Percentiles rank a stretch among this genome's conserved stretches.
Conservation (phyloP, 495 filamentous ascomycete species). For the Annulohypoxylon nitens region DNA sequence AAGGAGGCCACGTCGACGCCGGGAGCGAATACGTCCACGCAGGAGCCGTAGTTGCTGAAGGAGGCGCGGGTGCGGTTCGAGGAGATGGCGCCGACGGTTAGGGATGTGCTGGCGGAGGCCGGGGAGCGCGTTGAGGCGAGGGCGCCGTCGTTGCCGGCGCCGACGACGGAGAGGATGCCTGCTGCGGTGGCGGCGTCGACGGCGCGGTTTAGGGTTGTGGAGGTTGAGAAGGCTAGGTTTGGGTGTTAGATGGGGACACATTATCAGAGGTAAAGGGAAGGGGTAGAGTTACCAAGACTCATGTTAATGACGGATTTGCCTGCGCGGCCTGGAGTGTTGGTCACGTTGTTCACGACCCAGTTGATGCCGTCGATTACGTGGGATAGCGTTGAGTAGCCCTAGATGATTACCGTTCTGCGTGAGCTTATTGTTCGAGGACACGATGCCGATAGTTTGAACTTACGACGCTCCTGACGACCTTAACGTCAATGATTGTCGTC, state of each 20-base stretch:
- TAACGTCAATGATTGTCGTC: constrained; percentile 52
- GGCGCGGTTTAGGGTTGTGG: constrained; percentile 55
- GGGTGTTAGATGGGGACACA: constrained; percentile 26
- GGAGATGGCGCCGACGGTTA: constrained; percentile 65
- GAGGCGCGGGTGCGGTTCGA: constrained; percentile 56
- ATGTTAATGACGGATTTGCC: constrained; percentile 60
- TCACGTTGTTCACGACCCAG: constrained; percentile 58
- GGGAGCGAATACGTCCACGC: constrained; percentile 62
- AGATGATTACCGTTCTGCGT: constrained; percentile 8
- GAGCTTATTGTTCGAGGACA: neutral
- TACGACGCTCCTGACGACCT: constrained; percentile 51
- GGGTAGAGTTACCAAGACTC: constrained; percentile 60
- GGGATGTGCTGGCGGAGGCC: constrained; percentile 60
- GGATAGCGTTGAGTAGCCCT: constrained; percentile 55
- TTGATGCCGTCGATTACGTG: constrained; percentile 66
- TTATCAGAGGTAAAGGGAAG: constrained; percentile 9
- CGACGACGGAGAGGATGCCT: constrained; percentile 60
- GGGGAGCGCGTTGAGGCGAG: constrained; percentile 55
- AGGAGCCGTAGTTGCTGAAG: constrained; percentile 68
- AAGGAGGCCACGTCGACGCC: constrained; percentile 57
- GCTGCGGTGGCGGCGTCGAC: constrained; percentile 54
- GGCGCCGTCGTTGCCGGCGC: constrained; percentile 56
- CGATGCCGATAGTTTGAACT: neutral
- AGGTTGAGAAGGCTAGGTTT: constrained; percentile 21
- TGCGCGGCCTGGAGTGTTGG: constrained; percentile 26